Evolutionary conservation across 257 asterid species (phyloP).

Genomic region (Cynanchum wilfordii): DNA sequence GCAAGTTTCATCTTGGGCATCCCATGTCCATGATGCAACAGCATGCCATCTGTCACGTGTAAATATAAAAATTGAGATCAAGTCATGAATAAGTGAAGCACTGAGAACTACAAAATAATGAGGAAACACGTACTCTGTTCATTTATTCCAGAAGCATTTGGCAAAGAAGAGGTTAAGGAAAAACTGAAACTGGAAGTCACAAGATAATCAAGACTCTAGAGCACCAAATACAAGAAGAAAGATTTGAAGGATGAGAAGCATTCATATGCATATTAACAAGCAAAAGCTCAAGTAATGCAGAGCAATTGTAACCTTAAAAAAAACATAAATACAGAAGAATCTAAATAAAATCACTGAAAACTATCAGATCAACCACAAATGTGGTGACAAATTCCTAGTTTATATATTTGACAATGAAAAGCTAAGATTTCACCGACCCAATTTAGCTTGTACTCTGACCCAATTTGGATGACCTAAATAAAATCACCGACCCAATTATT

Average conservation of each 20-base stretch:
- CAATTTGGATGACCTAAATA: no score
- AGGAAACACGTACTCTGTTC: slow-evolving; percentile 55
- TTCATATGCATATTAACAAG: not conserved
- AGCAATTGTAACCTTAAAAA: not conserved
- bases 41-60: slow-evolving; percentile 63
- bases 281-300: not conserved
- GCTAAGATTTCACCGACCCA: not conserved
- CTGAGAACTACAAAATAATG: not conserved
- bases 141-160: slow-evolving; percentile 23
- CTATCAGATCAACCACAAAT: not conserved
- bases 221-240: not conserved
- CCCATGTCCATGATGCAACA: slow-evolving; percentile 96
- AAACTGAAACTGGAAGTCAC: slow-evolving; percentile 12
- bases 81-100: not conserved
- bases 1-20: slow-evolving; percentile 93
- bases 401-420: not conserved
- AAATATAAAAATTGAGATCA: not conserved
- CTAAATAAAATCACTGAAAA: not conserved
- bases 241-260: not conserved
- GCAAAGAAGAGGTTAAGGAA: slow-evolving; percentile 42
- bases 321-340: not conserved
- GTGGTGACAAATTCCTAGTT: not conserved
- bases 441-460: not conserved
- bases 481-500: no score
- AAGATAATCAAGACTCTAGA: not conserved